phyloP scores from a whole-genome alignment of 345 rosid species.

The Linum lewisii region DNA sequence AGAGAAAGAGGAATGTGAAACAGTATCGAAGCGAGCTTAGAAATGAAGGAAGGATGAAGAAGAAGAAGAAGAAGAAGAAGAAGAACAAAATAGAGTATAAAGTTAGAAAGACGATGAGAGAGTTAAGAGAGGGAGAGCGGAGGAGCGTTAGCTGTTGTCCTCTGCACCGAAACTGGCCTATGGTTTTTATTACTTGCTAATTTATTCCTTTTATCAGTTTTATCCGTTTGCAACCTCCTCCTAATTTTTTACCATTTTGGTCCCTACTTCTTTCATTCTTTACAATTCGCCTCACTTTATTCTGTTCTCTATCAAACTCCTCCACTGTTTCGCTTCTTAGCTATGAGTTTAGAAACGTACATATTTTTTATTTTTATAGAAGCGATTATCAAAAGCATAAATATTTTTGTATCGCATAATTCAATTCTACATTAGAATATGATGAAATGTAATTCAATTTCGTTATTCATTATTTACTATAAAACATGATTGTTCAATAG shows the following conservation, averaged over 20 bases:
- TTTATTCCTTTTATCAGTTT: background rate
- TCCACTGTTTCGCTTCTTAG: too few relatives aligned
- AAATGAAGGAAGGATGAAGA: background rate
- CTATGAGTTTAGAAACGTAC: too few relatives aligned
- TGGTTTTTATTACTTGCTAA: background rate
- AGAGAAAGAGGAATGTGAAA: conserved; percentile 1
- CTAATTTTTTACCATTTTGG: too few relatives aligned
- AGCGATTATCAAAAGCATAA: too few relatives aligned
- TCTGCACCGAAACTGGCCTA: background rate
- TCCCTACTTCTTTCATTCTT: background rate
- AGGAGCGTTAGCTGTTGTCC: background rate
- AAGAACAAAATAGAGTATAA: background rate
- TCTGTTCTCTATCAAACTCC: too few relatives aligned
- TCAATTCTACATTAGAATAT: too few relatives aligned
- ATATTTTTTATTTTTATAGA: too few relatives aligned
- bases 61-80: background rate
- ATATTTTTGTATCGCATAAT: too few relatives aligned
- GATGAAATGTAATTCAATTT: too few relatives aligned
- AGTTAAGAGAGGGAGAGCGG: background rate
- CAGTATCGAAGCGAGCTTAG: background rate
- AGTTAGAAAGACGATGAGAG: background rate
- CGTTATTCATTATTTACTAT: too few relatives aligned
- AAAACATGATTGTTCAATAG: too few relatives aligned
- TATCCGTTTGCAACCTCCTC: background rate
- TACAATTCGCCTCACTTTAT: too few relatives aligned